Percentiles rank a stretch among this genome's conserved stretches.
Evolutionary conservation across 2,329 filamentous ascomycete species (phyloP).

Genomic region (Herpotrichia juniperi): DNA sequence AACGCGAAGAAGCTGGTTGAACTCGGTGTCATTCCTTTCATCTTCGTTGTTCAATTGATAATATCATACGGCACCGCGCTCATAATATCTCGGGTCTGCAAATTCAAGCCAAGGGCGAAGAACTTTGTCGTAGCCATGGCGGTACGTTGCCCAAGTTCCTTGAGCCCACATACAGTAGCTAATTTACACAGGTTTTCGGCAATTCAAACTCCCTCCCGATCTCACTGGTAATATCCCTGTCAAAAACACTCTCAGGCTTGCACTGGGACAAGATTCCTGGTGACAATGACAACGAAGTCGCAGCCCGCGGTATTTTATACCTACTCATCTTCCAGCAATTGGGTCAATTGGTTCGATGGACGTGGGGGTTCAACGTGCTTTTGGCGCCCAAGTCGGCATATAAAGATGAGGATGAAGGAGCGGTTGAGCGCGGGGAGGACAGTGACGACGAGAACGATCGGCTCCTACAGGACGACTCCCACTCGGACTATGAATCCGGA

Average conservation of each 20-base stretch:
- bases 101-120: constrained; percentile 81
- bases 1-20: constrained; percentile 89
- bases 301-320: constrained; percentile 90
- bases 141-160: constrained; percentile 50
- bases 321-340: constrained; percentile 97
- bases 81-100: constrained; percentile 73
- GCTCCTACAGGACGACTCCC: constrained; percentile 47
- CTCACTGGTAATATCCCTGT: constrained; percentile 91
- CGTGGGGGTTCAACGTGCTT: constrained; percentile 95
- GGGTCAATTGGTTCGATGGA: constrained; percentile 94
- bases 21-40: constrained; percentile 91
- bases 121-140: constrained; percentile 99
- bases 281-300: constrained; percentile 95
- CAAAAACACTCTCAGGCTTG: constrained; percentile 86
- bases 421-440: constrained; percentile 60
- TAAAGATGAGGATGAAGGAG: constrained; percentile 62
- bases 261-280: constrained; percentile 92
- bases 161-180: constrained; percentile 14
- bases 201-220: constrained; percentile 99
- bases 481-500: constrained; percentile 56
- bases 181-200: constrained; percentile 73
- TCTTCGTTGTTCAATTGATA: constrained; percentile 85
- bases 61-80: constrained; percentile 83
- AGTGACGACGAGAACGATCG: constrained; percentile 52
- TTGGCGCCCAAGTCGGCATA: constrained; percentile 83